These are phyloP conservation scores for Adiantum capillusveneris DNA, from an alignment of 75 land plant species.

Conservation along the genomic window DNA sequence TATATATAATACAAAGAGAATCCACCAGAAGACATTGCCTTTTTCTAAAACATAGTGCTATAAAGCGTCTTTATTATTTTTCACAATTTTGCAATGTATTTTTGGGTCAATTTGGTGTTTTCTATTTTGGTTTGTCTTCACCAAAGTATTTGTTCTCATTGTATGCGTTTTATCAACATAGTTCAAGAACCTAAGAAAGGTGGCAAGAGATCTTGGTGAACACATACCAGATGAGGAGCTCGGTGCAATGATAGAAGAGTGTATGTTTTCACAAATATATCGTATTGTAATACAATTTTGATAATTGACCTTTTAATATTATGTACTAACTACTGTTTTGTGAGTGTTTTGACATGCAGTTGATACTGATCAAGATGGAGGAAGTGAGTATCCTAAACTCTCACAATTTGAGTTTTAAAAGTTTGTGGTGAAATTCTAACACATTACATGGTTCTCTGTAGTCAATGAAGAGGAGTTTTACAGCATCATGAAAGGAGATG, in stretches of 20 bases:
- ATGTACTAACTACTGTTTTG: neutral
- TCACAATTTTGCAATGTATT: no score
- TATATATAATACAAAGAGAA: no score
- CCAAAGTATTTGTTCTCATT: no score
- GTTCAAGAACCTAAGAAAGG: conserved; percentile 33
- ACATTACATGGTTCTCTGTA: neutral
- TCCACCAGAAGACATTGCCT: no score
- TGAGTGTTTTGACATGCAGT: conserved; percentile 12
- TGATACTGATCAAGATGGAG: conserved; percentile 38
- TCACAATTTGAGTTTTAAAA: neutral
- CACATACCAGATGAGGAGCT: conserved; percentile 29
- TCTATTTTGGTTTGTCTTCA: no score
- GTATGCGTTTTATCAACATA: conserved; percentile 4
- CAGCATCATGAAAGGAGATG: conserved; percentile 18
- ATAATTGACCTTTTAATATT: neutral
- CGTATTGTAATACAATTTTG: neutral
- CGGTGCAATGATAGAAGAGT: conserved; percentile 33
- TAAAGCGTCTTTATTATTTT: no score
- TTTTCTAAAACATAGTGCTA: no score
- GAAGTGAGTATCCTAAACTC: conserved; percentile 14
- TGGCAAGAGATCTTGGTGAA: conserved; percentile 30
- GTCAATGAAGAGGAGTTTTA: conserved; percentile 16
- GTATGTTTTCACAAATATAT: conserved; percentile 9
- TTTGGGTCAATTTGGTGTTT: no score
- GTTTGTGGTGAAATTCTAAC: neutral